Conservation (phyloP, 768 basidiomycete species). For the Kwoniella mangroviensis region DNA sequence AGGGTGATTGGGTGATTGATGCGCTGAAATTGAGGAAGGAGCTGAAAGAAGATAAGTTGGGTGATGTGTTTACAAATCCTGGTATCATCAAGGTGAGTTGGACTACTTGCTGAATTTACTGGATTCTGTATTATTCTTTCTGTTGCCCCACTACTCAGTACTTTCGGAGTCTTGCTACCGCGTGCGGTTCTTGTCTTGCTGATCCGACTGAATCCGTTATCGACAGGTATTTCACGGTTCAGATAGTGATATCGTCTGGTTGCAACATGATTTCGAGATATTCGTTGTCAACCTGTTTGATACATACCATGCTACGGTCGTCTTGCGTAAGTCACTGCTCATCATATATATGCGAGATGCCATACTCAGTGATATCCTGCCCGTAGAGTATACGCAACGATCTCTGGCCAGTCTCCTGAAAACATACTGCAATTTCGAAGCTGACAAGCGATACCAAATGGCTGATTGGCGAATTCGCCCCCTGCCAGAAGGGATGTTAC, state of each 20-base stretch:
- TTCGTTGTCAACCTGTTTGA: conserved; percentile 97
- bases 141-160: too few relatives aligned
- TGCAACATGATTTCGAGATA: conserved; percentile 92
- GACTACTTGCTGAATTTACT: too few relatives aligned
- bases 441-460: conserved; percentile 94
- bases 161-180: too few relatives aligned
- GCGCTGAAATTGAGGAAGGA: conserved; percentile 74
- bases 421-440: conserved; percentile 84
- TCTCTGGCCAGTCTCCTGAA: conserved; percentile 81
- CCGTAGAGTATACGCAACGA: conserved; percentile 76
- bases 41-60: conserved; percentile 66
- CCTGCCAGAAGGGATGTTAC: conserved; percentile 82
- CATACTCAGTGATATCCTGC: background rate
- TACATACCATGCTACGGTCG: conserved; percentile 90
- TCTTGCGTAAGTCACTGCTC: conserved; percentile 65
- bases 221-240: conserved; percentile 89
- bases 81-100: conserved; percentile 75
- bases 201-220: background rate
- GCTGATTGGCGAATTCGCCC: conserved; percentile 98
- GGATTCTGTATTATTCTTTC: too few relatives aligned
- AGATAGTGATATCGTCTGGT: conserved; percentile 90
- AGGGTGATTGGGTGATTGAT: conserved; percentile 87
- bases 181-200: too few relatives aligned
- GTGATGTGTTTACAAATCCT: conserved; percentile 84
- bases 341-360: background rate